A percentile compares a stretch with the other conserved stretches of the same genome.
Evolutionary conservation across 1,284 basidiomycete species (phyloP).

Genomic region (Athelia sp.): DNA sequence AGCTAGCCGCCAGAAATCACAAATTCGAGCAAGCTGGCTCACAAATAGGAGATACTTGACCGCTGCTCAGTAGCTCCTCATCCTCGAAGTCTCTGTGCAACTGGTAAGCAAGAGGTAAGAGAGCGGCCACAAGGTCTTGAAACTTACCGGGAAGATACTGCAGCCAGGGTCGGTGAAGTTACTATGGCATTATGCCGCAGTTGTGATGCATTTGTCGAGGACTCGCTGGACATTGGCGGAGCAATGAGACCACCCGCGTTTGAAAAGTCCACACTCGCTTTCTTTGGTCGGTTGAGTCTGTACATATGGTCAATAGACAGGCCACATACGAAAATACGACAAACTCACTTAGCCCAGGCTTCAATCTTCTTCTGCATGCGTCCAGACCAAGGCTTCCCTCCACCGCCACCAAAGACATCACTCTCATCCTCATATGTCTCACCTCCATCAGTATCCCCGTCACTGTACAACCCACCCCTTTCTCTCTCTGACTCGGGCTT

Average conservation of each 20-base stretch:
- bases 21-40: conserved; percentile 20
- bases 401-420: conserved; percentile 28
- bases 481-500: conserved; percentile 10
- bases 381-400: conserved; percentile 46
- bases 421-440: conserved; percentile 16
- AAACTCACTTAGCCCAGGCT: conserved; percentile 59
- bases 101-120: no score
- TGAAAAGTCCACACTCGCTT: conserved; percentile 9
- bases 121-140: no score
- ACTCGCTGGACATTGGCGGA: not conserved
- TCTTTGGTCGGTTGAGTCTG: conserved; percentile 13
- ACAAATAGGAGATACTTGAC: conserved; percentile 68
- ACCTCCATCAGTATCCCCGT: conserved; percentile 17
- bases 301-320: conserved; percentile 2
- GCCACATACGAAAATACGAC: not conserved
- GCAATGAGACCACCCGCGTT: not conserved
- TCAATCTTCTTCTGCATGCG: conserved; percentile 65
- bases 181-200: not conserved
- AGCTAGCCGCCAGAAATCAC: not conserved
- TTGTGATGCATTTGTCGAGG: not conserved
- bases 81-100: conserved; percentile 32
- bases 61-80: conserved; percentile 65
- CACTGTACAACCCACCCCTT: conserved; percentile 16
- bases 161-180: not conserved
- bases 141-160: not conserved